Conservation (phyloP, 768 basidiomycete genomes). For the Boletus patriciae region DNA sequence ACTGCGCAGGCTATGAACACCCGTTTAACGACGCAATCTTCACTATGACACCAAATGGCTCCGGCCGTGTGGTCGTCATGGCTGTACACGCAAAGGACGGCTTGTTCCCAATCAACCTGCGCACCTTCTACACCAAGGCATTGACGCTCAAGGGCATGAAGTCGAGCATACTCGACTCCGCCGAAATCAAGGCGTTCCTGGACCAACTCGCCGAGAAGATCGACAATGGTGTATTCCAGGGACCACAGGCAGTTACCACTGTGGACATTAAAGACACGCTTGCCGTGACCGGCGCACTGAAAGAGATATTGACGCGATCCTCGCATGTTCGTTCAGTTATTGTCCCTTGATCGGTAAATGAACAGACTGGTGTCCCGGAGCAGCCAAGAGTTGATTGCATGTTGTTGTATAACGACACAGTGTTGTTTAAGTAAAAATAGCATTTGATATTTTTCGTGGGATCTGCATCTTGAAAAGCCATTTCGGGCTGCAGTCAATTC, state of each 20-base stretch:
- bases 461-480: background rate
- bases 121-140: conserved; percentile 32
- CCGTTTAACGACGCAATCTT: conserved; percentile 36
- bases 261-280: conserved; percentile 23
- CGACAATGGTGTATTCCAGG: conserved; percentile 28
- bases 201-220: conserved; percentile 33
- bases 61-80: conserved; percentile 37
- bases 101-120: conserved; percentile 32
- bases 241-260: conserved; percentile 25
- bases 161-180: conserved; percentile 25
- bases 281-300: conserved; percentile 22
- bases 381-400: background rate
- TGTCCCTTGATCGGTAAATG: conserved; percentile 15
- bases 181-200: conserved; percentile 29
- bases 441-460: background rate
- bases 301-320: conserved; percentile 28
- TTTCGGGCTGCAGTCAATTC: background rate
- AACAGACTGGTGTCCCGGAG: background rate
- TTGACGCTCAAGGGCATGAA: conserved; percentile 34
- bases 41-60: conserved; percentile 34
- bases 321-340: conserved; percentile 32
- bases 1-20: conserved; percentile 35
- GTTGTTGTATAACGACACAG: background rate
- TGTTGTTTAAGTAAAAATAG: background rate
- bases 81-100: conserved; percentile 36